Evolutionary conservation across 2,329 filamentous ascomycete genomes (phyloP).

Genomic region (Calonectria henricotiae): DNA sequence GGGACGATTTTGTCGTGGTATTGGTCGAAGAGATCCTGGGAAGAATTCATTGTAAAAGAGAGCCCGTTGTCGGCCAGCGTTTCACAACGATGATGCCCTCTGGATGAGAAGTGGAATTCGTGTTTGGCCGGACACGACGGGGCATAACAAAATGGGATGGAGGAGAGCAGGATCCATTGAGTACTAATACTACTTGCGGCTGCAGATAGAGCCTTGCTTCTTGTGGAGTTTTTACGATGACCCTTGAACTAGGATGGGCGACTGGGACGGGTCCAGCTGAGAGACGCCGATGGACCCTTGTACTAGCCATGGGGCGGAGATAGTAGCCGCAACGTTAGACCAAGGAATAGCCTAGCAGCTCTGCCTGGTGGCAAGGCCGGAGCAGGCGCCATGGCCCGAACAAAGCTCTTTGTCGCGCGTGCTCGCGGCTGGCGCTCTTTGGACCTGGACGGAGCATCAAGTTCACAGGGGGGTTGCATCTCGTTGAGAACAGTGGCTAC

Average conservation of each 20-base stretch:
- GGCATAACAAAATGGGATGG: slow-evolving; percentile 4
- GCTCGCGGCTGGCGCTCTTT: slow-evolving; percentile 36
- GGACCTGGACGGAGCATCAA: not conserved
- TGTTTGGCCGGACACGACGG: not conserved
- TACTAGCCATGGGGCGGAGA: slow-evolving; percentile 13
- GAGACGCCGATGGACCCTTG: slow-evolving; percentile 23
- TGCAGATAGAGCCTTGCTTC: slow-evolving; percentile 29
- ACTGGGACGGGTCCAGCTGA: slow-evolving; percentile 9
- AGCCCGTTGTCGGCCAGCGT: slow-evolving; percentile 37
- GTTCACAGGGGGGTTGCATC: slow-evolving; percentile 29
- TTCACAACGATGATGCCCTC: slow-evolving; percentile 35
- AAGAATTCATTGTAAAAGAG: slow-evolving; percentile 45
- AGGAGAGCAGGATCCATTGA: slow-evolving; percentile 15
- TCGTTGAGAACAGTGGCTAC: slow-evolving; percentile 24
- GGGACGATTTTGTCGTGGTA: slow-evolving; percentile 66
- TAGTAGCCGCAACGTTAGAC: slow-evolving; percentile 19
- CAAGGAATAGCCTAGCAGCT: not conserved
- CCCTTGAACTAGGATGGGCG: slow-evolving; percentile 32
- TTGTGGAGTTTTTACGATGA: slow-evolving; percentile 41
- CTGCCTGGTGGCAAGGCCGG: not conserved
- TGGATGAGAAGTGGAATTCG: slow-evolving; percentile 32
- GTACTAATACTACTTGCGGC: slow-evolving; percentile 29
- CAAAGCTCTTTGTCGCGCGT: slow-evolving; percentile 4
- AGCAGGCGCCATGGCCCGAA: not conserved
- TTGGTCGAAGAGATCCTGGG: slow-evolving; percentile 56